Conservation (phyloP, 2,329 filamentous ascomycete species). For the Pyricularia pennisetigena region DNA sequence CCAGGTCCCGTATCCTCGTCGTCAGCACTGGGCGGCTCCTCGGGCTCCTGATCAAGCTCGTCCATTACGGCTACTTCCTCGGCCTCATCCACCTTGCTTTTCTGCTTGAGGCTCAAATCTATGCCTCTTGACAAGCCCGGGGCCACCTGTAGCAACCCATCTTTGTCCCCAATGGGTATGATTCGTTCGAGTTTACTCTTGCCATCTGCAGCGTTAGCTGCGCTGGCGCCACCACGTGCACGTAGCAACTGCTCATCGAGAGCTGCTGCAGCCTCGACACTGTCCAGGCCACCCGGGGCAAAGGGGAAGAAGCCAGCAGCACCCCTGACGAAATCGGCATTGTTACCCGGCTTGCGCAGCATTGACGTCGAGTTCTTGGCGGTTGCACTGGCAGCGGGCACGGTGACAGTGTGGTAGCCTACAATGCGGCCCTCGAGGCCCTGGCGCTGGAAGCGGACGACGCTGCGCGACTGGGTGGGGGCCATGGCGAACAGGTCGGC, state of each 20-base stretch:
- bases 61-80: conserved; percentile 63
- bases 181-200: conserved; percentile 64
- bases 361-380: conserved; percentile 94
- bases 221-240: conserved; percentile 21
- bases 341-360: conserved; percentile 71
- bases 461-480: conserved; percentile 86
- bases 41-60: conserved; percentile 39
- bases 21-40: conserved; percentile 21
- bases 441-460: conserved; percentile 84
- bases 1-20: conserved; percentile 14
- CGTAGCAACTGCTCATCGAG: conserved; percentile 66
- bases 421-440: conserved; percentile 88
- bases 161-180: conserved; percentile 58
- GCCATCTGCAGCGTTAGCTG: background rate
- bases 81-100: conserved; percentile 39
- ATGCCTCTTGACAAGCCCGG: conserved; percentile 76
- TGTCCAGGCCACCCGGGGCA: conserved; percentile 79
- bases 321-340: conserved; percentile 85
- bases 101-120: conserved; percentile 52
- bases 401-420: conserved; percentile 87
- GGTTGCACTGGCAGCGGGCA: conserved; percentile 79
- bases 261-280: conserved; percentile 75
- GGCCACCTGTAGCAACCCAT: conserved; percentile 69
- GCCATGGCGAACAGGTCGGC: conserved; percentile 79
- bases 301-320: conserved; percentile 93